phyloP scores from a whole-genome alignment of 1,284 basidiomycete genomes.

The Ganoderma resinaceum region DNA sequence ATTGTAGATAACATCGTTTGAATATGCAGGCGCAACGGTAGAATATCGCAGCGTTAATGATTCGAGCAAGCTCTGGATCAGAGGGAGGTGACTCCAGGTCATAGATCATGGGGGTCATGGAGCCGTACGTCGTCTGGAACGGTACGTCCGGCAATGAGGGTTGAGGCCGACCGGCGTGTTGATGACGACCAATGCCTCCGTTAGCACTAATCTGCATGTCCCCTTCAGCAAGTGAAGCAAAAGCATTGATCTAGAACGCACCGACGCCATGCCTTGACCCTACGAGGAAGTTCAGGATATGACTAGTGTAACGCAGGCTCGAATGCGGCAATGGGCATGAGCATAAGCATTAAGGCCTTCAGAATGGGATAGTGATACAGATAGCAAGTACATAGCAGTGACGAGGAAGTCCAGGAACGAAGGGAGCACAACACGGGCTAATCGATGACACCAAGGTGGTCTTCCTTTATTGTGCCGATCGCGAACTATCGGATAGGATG shows the following conservation, averaged over 20 bases:
- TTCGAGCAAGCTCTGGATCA: slow-evolving; percentile 20
- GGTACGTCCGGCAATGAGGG: slow-evolving; percentile 14
- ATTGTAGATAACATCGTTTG: neutral
- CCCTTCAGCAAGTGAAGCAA: neutral
- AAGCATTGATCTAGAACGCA: neutral
- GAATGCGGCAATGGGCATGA: neutral
- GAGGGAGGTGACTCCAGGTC: slow-evolving; percentile 27
- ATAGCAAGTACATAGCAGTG: slow-evolving; percentile 28
- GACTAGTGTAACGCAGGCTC: neutral
- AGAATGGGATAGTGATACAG: slow-evolving; percentile 21
- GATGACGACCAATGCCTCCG: no score
- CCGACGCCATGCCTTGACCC: neutral
- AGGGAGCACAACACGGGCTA: slow-evolving; percentile 34
- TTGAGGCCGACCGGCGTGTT: no score
- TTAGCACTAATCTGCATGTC: neutral
- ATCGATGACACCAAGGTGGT: slow-evolving; percentile 88
- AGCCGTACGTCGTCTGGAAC: slow-evolving; percentile 10
- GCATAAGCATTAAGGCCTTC: neutral
- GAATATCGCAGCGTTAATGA: neutral
- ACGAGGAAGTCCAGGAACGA: neutral
- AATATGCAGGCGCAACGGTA: neutral
- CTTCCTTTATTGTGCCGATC: slow-evolving; percentile 94
- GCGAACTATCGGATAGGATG: slow-evolving; percentile 67
- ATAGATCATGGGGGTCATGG: slow-evolving; percentile 21
- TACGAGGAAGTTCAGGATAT: neutral